These are phyloP conservation scores for Lophiostoma macrostomum DNA, from an alignment of 495 filamentous ascomycete genomes.

Conservation along the genomic window DNA sequence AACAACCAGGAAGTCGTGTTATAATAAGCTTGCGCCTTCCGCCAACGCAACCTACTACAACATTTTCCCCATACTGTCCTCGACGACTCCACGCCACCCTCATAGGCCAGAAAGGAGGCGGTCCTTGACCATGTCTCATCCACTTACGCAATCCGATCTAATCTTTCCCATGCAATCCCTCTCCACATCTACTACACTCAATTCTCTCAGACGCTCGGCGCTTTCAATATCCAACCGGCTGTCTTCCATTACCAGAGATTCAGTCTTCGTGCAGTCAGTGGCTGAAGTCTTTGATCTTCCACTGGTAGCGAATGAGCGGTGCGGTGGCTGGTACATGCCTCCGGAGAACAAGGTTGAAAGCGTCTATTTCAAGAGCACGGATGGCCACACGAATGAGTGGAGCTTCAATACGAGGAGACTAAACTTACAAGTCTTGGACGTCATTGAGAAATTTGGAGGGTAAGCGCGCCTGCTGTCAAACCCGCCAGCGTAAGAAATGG, in stretches of 20 bases:
- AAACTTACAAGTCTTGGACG: conserved; percentile 73
- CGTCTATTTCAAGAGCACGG: conserved; percentile 96
- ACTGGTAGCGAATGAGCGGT: conserved; percentile 88
- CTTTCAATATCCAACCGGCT: conserved; percentile 78
- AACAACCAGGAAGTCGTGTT: no score
- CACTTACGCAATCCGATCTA: conserved; percentile 31
- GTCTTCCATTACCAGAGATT: conserved; percentile 45
- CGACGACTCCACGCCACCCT: no score
- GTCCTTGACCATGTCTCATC: conserved; percentile 17
- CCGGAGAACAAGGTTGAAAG: conserved; percentile 62
- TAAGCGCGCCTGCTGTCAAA: no score
- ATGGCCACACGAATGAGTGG: conserved; percentile 90
- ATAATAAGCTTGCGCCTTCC: no score
- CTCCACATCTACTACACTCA: conserved; percentile 41
- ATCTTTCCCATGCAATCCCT: conserved; percentile 36
- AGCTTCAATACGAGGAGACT: conserved; percentile 78
- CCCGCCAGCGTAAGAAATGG: no score
- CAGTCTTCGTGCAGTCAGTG: conserved; percentile 37
- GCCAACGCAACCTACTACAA: no score
- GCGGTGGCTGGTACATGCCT: conserved; percentile 92
- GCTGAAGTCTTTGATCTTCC: conserved; percentile 55
- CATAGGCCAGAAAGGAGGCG: no score
- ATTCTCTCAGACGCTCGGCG: conserved; percentile 65
- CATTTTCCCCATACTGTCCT: no score
- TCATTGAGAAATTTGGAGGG: conserved; percentile 63